phyloP scores from a whole-genome alignment of 1,139 yeast species.

The Debaryomyces sp. region DNA sequence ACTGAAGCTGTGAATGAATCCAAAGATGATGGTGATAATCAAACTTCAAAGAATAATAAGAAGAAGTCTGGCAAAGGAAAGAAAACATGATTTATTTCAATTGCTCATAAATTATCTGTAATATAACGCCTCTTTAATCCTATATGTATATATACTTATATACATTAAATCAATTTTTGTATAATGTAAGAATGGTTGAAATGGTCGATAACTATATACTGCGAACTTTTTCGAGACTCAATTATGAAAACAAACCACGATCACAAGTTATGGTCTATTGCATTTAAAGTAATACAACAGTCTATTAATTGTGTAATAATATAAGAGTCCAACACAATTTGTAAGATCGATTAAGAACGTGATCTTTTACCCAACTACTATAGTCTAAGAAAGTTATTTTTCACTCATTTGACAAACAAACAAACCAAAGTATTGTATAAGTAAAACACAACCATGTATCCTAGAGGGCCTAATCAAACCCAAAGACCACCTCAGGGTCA shows the following conservation, averaged over 20 bases:
- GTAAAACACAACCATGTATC: slow-evolving; percentile 9
- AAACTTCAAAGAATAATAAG: neutral
- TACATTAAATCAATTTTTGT: neutral
- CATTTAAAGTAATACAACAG: neutral
- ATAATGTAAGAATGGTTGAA: neutral
- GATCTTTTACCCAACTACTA: neutral
- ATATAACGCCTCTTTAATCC: neutral
- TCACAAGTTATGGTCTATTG: neutral
- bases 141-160: neutral
- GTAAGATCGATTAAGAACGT: neutral
- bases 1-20: neutral
- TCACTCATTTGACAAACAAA: neutral
- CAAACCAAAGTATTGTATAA: neutral
- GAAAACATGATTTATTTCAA: neutral
- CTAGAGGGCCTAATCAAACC: slow-evolving; percentile 11
- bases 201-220: neutral
- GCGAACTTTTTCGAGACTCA: slow-evolving; percentile 2
- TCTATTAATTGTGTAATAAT: neutral
- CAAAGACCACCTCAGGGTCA: slow-evolving; percentile 3
- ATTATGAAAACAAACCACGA: neutral
- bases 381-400: neutral
- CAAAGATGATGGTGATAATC: neutral
- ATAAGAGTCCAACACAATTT: neutral
- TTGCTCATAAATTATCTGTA: neutral
- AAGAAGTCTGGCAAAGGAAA: slow-evolving; percentile 7